These are phyloP conservation scores for Phialemoniopsis sp. DNA, from an alignment of 2,329 filamentous ascomycete genomes.

Conservation along the genomic window DNA sequence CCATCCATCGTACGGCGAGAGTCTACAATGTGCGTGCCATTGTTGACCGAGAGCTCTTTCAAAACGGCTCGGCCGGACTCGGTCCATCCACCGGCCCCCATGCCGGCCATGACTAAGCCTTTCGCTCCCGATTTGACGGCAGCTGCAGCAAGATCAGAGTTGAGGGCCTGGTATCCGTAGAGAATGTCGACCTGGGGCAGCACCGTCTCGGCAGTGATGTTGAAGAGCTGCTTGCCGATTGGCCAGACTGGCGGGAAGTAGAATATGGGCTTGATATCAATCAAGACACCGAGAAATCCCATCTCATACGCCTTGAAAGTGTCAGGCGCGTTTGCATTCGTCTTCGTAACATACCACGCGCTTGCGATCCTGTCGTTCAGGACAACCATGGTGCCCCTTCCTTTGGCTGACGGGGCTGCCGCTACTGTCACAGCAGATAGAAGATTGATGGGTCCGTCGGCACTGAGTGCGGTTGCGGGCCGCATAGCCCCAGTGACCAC, in stretches of 20 bases:
- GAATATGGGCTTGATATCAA: slow-evolving; percentile 55
- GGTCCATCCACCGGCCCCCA: slow-evolving; percentile 49
- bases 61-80: slow-evolving; percentile 31
- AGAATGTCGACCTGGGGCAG: slow-evolving; percentile 54
- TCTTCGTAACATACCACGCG: slow-evolving; percentile 57
- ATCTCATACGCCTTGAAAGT: slow-evolving; percentile 56
- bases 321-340: slow-evolving; percentile 58
- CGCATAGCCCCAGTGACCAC: slow-evolving; percentile 60
- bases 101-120: slow-evolving; percentile 51
- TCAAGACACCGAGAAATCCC: slow-evolving; percentile 53
- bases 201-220: slow-evolving; percentile 24
- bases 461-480: slow-evolving; percentile 56
- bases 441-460: slow-evolving; percentile 58
- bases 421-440: slow-evolving; percentile 57
- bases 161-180: slow-evolving; percentile 50
- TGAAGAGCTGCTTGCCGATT: slow-evolving; percentile 38
- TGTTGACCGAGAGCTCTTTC: slow-evolving; percentile 35
- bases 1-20: slow-evolving; percentile 48
- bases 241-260: slow-evolving; percentile 50
- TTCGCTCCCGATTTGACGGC: slow-evolving; percentile 45
- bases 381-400: slow-evolving; percentile 54
- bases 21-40: slow-evolving; percentile 43
- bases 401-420: slow-evolving; percentile 32
- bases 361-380: slow-evolving; percentile 58
- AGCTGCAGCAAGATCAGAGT: slow-evolving; percentile 39